Conservation (phyloP, 176 grass and related monocot species). For the Triticum aestivum region IWGSC_CS_RefSeq_v2.1 NC_057810.1:685501287-685501786, state of each 20-base stretch:
- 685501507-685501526: not conserved
- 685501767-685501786: too few species aligned
- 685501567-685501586: not conserved
- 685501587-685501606: constrained; percentile 17
- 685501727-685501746: too few species aligned
- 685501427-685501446: constrained; percentile 6
- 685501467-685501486: constrained; percentile 24
- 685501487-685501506: not conserved
- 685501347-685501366: constrained; percentile 17
- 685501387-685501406: constrained; percentile 39
- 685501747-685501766: too few species aligned
- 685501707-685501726: too few species aligned
- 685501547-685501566: not conserved
- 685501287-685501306: constrained; percentile 76
- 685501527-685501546: too few species aligned
- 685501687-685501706: too few species aligned
- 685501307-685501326: constrained; percentile 39
- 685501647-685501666: not conserved
- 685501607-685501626: too few species aligned
- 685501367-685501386: constrained; percentile 13
- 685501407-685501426: constrained; percentile 39
- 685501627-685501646: not conserved
- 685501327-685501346: not conserved
- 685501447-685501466: constrained; percentile 29
- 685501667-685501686: too few species aligned